Conservation (phyloP, 495 filamentous ascomycete genomes). For the Trichodelitschia bisporula region DNA sequence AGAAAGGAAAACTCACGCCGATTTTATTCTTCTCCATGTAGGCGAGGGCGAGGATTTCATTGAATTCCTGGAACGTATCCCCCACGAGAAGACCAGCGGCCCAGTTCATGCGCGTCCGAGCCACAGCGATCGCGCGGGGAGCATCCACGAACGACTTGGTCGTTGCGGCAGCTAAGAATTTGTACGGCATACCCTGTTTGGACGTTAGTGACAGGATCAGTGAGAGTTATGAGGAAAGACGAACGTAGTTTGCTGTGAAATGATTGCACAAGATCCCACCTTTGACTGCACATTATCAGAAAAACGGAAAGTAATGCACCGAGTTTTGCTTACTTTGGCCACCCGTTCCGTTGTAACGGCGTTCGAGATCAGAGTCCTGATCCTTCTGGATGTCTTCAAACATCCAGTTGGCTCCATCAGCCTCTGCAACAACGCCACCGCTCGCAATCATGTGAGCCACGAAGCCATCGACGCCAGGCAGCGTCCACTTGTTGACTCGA, state of each 20-base stretch:
- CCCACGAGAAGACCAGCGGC: slow-evolving; percentile 24
- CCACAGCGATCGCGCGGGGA: slow-evolving; percentile 26
- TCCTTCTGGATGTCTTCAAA: slow-evolving; percentile 36
- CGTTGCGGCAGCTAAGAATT: slow-evolving; percentile 45
- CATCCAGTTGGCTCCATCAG: slow-evolving; percentile 35
- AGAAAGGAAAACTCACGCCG: slow-evolving; percentile 24
- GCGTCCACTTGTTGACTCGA: slow-evolving; percentile 12
- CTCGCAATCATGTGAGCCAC: slow-evolving; percentile 39
- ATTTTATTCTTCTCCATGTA: slow-evolving; percentile 52
- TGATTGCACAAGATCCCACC: slow-evolving; percentile 25
- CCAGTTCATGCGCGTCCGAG: slow-evolving; percentile 40
- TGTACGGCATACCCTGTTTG: slow-evolving; percentile 53
- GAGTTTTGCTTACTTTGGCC: slow-evolving; percentile 8
- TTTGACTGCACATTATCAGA: slow-evolving; percentile 9
- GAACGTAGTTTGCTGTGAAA: slow-evolving; percentile 50
- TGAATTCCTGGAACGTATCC: slow-evolving; percentile 23
- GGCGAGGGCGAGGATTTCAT: slow-evolving; percentile 51
- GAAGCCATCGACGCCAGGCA: slow-evolving; percentile 23
- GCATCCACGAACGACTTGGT: slow-evolving; percentile 39
- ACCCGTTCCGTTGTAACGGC: slow-evolving; percentile 1
- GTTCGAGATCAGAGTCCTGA: slow-evolving; percentile 2
- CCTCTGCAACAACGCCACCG: slow-evolving; percentile 19
- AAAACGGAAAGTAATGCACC: no score
- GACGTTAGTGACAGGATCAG: slow-evolving; percentile 7
- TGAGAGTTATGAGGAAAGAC: slow-evolving; percentile 31